Evolutionary conservation across 2,329 filamentous ascomycete species (phyloP).

Genomic region (Talaromyces sp.): DNA sequence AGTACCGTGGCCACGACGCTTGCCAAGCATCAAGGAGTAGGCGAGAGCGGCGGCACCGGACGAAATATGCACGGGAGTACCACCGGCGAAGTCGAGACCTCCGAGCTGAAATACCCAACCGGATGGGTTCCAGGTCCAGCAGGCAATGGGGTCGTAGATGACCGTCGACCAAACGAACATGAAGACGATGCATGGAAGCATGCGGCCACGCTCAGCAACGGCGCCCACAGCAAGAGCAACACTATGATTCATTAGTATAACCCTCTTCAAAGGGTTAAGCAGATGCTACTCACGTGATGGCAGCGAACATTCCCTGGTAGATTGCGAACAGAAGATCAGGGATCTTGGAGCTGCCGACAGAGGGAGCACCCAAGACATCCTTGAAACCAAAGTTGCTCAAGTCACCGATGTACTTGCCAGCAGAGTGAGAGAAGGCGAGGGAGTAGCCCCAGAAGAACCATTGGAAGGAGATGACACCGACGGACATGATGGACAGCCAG

Average conservation of each 20-base stretch:
- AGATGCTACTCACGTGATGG: conserved; percentile 66
- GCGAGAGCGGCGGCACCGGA: conserved; percentile 80
- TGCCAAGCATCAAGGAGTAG: conserved; percentile 88
- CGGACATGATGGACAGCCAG: conserved; percentile 78
- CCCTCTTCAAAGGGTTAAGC: no score
- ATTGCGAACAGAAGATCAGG: conserved; percentile 82
- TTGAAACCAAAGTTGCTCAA: conserved; percentile 75
- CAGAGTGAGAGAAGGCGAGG: conserved; percentile 73
- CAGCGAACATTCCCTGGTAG: conserved; percentile 61
- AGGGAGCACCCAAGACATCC: conserved; percentile 70
- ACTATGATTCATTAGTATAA: conserved; percentile 35
- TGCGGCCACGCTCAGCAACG: conserved; percentile 79
- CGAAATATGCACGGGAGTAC: conserved; percentile 84
- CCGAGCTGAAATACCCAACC: conserved; percentile 80
- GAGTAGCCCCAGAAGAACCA: conserved; percentile 97
- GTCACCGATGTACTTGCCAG: conserved; percentile 72
- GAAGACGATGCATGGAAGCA: conserved; percentile 84
- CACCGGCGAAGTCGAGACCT: conserved; percentile 83
- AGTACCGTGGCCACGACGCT: conserved; percentile 77
- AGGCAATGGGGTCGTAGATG: conserved; percentile 89
- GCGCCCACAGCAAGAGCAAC: conserved; percentile 82
- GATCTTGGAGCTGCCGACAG: conserved; percentile 67
- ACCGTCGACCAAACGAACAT: conserved; percentile 90
- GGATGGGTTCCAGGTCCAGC: conserved; percentile 86
- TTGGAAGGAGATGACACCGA: conserved; percentile 77